Percentiles rank a stretch among this genome's conserved stretches.
These are phyloP conservation scores for Aspergillus ustus DNA, from an alignment of 2,329 filamentous ascomycete species.

Conservation along the genomic window DNA sequence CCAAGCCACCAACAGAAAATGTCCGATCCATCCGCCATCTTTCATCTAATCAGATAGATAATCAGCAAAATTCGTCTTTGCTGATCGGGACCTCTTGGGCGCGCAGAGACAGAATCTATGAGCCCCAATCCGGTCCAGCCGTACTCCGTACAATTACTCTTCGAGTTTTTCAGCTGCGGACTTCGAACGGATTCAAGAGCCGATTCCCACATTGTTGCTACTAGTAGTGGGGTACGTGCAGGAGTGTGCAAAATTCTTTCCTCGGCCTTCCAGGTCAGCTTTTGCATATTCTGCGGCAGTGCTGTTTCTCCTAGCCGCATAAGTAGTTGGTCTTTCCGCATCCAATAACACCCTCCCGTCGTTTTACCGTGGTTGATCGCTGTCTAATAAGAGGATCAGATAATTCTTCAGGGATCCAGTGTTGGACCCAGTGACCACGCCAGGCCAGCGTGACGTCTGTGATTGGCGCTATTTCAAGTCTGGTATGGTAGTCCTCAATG, in stretches of 20 bases:
- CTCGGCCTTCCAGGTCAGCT: neutral
- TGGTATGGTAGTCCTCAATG: neutral
- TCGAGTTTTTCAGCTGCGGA: neutral
- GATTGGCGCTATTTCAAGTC: neutral
- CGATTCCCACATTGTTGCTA: neutral
- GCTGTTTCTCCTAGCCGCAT: neutral
- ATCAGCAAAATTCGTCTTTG: too few relatives aligned
- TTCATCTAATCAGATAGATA: neutral
- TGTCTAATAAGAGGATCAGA: slow-evolving; percentile 16
- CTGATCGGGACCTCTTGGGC: neutral
- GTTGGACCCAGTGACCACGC: neutral
- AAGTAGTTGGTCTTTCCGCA: neutral
- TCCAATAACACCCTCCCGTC: neutral
- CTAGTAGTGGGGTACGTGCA: neutral
- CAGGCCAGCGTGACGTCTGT: neutral
- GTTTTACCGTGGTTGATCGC: neutral
- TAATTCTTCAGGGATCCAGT: slow-evolving; percentile 3
- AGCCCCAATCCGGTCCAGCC: neutral
- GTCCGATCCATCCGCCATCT: neutral
- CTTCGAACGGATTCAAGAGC: neutral
- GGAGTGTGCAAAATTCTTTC: neutral
- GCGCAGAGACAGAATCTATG: neutral
- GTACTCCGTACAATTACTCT: neutral
- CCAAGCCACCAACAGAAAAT: neutral
- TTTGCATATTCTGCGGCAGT: neutral